A percentile compares a stretch with the other conserved stretches of the same genome.
phyloP scores from a whole-genome alignment of 2,329 filamentous ascomycete genomes.

The Amauroascus niger region DNA sequence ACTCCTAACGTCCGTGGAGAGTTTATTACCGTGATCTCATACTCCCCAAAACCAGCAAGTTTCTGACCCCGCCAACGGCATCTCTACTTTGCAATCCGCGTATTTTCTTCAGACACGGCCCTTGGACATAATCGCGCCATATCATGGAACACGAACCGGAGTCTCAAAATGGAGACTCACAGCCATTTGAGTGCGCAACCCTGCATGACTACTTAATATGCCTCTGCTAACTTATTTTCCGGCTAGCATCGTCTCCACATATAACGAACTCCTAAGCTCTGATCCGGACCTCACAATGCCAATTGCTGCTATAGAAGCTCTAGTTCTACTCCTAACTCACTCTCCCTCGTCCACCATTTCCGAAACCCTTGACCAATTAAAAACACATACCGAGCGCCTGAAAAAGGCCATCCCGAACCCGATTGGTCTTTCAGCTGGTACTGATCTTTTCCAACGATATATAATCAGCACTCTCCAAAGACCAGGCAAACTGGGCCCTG shows the following conservation, averaged over 20 bases:
- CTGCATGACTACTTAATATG: not conserved
- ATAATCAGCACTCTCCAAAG: constrained; percentile 63
- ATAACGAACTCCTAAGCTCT: constrained; percentile 52
- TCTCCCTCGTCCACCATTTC: constrained; percentile 77
- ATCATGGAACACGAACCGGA: constrained; percentile 10
- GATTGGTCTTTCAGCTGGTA: constrained; percentile 84
- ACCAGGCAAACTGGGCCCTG: constrained; percentile 42
- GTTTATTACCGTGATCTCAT: not conserved
- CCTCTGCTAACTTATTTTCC: not conserved
- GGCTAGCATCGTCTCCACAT: constrained; percentile 52
- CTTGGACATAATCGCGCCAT: not conserved
- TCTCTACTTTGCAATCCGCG: not conserved
- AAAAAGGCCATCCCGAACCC: constrained; percentile 75
- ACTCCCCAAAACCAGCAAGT: not conserved
- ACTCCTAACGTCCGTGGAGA: not conserved
- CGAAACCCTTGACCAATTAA: constrained; percentile 82
- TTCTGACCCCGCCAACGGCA: not conserved
- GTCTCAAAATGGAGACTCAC: constrained; percentile 15
- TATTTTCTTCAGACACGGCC: not conserved
- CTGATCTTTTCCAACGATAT: constrained; percentile 91
- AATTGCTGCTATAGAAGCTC: constrained; percentile 82
- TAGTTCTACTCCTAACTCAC: constrained; percentile 75
- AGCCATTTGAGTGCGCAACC: constrained; percentile 33
- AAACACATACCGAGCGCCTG: constrained; percentile 64
- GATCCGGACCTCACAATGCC: constrained; percentile 90